Evolutionary conservation across 2,329 filamentous ascomycete genomes (phyloP).

Genomic region (Hypoxylon rubiginosum): DNA sequence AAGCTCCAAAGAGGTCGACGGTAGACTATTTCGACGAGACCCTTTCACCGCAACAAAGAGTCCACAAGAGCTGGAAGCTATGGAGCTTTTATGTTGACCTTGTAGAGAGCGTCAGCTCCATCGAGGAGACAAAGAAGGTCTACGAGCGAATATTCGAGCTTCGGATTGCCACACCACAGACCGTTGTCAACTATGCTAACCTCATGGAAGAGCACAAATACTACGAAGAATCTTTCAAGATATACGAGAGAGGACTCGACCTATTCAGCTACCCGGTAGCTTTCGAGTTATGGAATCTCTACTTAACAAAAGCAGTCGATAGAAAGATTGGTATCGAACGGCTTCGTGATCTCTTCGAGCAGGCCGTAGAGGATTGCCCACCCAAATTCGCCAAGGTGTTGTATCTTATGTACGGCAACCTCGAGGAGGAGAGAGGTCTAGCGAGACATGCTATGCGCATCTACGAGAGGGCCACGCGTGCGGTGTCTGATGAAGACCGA

Average conservation of each 20-base stretch:
- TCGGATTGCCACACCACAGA: slow-evolving; percentile 96
- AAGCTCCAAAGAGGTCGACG: slow-evolving; percentile 95
- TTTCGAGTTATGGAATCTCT: slow-evolving; percentile 98
- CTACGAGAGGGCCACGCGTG: slow-evolving; percentile 95
- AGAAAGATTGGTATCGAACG: slow-evolving; percentile 96
- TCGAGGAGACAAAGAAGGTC: slow-evolving; percentile 93
- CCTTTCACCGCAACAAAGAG: slow-evolving; percentile 91
- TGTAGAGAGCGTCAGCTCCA: slow-evolving; percentile 90
- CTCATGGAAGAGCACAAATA: slow-evolving; percentile 94
- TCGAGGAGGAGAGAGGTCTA: slow-evolving; percentile 95
- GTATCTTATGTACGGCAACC: slow-evolving; percentile 97
- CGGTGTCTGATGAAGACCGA: slow-evolving; percentile 93
- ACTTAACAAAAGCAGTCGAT: slow-evolving; percentile 96
- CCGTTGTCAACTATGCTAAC: slow-evolving; percentile 98
- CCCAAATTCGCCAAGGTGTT: slow-evolving; percentile 96
- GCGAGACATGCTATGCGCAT: slow-evolving; percentile 98
- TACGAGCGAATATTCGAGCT: slow-evolving; percentile 99
- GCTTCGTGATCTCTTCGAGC: slow-evolving; percentile 94
- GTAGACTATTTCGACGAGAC: slow-evolving; percentile 99
- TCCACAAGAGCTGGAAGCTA: slow-evolving; percentile 99
- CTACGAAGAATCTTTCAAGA: slow-evolving; percentile 97
- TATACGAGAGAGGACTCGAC: slow-evolving; percentile 95
- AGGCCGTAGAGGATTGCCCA: slow-evolving; percentile 94
- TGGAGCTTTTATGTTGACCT: slow-evolving; percentile 99
- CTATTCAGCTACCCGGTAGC: slow-evolving; percentile 99